Base-by-base conservation (phyloP, 2,329 filamentous ascomycete species). In the Colletotrichum truncatum region DNA sequence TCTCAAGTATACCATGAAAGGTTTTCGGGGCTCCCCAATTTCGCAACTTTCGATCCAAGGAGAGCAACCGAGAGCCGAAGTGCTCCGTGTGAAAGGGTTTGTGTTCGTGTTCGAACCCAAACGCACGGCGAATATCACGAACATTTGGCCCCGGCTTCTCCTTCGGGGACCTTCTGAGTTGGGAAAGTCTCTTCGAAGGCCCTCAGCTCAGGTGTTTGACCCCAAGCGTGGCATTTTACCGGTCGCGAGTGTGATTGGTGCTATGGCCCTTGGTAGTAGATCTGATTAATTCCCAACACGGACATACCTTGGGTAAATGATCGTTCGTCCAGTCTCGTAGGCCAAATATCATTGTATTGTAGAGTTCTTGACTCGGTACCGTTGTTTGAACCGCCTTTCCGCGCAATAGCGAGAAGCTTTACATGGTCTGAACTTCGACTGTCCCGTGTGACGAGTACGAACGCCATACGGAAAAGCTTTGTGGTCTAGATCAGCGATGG, bases 321-420 rank as follows among this genome's bases (percentile, higher is more conserved):
- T 23, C 10, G 49, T 66, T 66, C 63, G 43, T 66, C 63, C 8
- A 52, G 57, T 56, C 34, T 63, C 14, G n/a, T 16, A 16, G 4
- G 16, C 18, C 25, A 12, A 23, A 18, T 21, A 5, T 38, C 18
- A 56, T 16, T 48, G 41, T n/a, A n/a, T n/a, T n/a, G n/a, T n/a
- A n/a, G n/a, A n/a, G n/a, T n/a, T n/a, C n/a, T n/a, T n/a, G n/a
- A n/a, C n/a, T n/a, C n/a, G n/a, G n/a, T n/a, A n/a, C n/a, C n/a
- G n/a, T n/a, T n/a, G n/a, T n/a, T n/a, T n/a, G n/a, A n/a, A n/a
- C 4, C 26, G 11, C 2, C 26, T 25, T 46, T 23, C 26, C 30
- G n/a, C 8, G n/a, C n/a, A n/a, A 9, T 0, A 25, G 16, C 12
- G 1, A 18, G 25, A 56, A 51, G 36, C 10, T 21, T 46, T 18